A percentile compares a stretch with the other conserved stretches of the same genome.
Evolutionary conservation across 805 yeast genomes (phyloP).

Genomic region (Ogataea kodamae): DNA sequence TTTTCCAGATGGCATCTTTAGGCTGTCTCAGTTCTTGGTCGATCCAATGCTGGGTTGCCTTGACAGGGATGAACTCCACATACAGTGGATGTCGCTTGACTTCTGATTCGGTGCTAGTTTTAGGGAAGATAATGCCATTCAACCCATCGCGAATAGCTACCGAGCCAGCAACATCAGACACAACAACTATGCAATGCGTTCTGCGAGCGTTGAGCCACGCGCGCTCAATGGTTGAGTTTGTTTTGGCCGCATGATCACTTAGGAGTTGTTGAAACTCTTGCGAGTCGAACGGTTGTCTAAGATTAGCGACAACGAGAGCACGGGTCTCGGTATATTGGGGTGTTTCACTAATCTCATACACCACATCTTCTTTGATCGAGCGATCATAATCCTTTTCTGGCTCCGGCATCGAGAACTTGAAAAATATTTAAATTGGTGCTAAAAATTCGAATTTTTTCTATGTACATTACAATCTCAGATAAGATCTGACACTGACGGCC

Average conservation of each 20-base stretch:
- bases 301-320: slow-evolving; percentile 43
- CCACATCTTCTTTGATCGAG: slow-evolving; percentile 28
- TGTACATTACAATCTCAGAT: slow-evolving; percentile 26
- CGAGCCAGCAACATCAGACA: slow-evolving; percentile 41
- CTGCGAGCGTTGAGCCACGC: slow-evolving; percentile 43
- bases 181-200: slow-evolving; percentile 42
- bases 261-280: slow-evolving; percentile 37
- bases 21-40: slow-evolving; percentile 45
- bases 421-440: too few species aligned
- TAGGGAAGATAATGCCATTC: slow-evolving; percentile 37
- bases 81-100: slow-evolving; percentile 30
- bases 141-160: slow-evolving; percentile 33
- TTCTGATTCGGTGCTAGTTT: slow-evolving; percentile 10
- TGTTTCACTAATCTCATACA: slow-evolving; percentile 32
- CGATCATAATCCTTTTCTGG: slow-evolving; percentile 22
- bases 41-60: slow-evolving; percentile 44
- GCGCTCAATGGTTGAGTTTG: slow-evolving; percentile 34
- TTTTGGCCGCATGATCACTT: slow-evolving; percentile 29
- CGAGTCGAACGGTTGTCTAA: slow-evolving; percentile 38
- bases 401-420: slow-evolving; percentile 1
- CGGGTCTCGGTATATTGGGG: slow-evolving; percentile 39
- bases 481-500: slow-evolving; percentile 87
- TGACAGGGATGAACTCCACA: slow-evolving; percentile 44
- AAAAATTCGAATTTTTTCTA: slow-evolving; percentile 1
- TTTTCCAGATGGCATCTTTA: slow-evolving; percentile 42